These are phyloP conservation scores for Microglena sp. DNA, from an alignment of 139 green algal species.

Conservation along the genomic window DNA sequence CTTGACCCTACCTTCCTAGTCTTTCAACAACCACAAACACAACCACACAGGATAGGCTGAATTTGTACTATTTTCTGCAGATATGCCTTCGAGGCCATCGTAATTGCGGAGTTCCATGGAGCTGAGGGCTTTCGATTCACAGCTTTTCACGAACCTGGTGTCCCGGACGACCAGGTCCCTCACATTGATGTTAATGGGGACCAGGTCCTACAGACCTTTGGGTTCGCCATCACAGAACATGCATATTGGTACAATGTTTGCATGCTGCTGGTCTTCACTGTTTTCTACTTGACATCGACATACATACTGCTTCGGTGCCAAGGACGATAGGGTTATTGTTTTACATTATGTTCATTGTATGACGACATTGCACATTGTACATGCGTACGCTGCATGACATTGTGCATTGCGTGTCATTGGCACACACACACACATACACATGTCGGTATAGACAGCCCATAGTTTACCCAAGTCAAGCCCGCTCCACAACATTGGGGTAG, in stretches of 20 bases:
- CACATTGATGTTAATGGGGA: constrained; percentile 46
- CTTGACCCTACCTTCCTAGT: too few species aligned
- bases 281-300: constrained; percentile 31
- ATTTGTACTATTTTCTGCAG: too few species aligned
- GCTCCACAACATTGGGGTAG: too few species aligned
- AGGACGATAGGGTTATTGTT: constrained; percentile 15
- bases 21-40: too few species aligned
- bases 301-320: constrained; percentile 43
- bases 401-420: background rate
- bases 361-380: background rate
- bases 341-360: background rate
- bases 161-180: constrained; percentile 27
- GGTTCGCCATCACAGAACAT: constrained; percentile 19
- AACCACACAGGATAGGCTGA: too few species aligned
- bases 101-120: constrained; percentile 56
- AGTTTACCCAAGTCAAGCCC: constrained; percentile 3
- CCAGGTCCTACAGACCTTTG: constrained; percentile 51
- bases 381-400: too few species aligned
- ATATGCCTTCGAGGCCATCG: constrained; percentile 60
- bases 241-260: constrained; percentile 26
- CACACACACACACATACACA: constrained; percentile 6
- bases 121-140: constrained; percentile 49
- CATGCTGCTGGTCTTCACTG: constrained; percentile 25
- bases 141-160: constrained; percentile 36
- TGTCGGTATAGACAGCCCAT: background rate